Evolutionary conservation across 768 basidiomycete species (phyloP).

Genomic region (Amyloporia xantha): DNA sequence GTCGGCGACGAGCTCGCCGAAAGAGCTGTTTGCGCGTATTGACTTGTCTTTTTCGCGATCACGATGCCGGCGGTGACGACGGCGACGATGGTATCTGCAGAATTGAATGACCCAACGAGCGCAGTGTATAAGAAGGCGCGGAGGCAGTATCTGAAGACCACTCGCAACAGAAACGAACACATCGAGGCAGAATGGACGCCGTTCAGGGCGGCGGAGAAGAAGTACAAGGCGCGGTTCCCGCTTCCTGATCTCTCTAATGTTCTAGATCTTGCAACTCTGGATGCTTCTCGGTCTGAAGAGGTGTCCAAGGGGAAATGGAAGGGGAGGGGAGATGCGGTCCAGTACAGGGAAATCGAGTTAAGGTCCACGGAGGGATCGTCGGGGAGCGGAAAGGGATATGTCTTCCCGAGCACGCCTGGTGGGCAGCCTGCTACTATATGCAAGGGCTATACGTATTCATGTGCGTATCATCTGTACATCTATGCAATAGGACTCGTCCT

Average conservation of each 20-base stretch:
- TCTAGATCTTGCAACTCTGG: slow-evolving; percentile 56
- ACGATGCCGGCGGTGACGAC: slow-evolving; percentile 8
- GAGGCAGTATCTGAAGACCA: slow-evolving; percentile 53
- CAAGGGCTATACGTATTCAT: slow-evolving; percentile 3
- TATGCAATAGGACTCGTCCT: slow-evolving; percentile 67
- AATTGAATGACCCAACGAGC: slow-evolving; percentile 37
- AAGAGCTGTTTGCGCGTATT: not conserved
- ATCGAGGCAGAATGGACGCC: slow-evolving; percentile 58
- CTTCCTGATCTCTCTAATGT: slow-evolving; percentile 66
- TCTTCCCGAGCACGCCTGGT: slow-evolving; percentile 54
- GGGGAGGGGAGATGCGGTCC: slow-evolving; percentile 34
- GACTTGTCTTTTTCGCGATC: not conserved
- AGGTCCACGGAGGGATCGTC: slow-evolving; percentile 9
- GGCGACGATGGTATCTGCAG: not conserved
- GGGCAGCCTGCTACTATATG: slow-evolving; percentile 7
- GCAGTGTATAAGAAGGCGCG: slow-evolving; percentile 54
- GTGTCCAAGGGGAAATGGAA: slow-evolving; percentile 40
- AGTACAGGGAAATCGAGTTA: slow-evolving; percentile 27
- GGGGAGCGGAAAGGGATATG: slow-evolving; percentile 31
- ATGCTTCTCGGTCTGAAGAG: slow-evolving; percentile 35
- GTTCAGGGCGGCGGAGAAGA: slow-evolving; percentile 75
- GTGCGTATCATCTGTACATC: not conserved
- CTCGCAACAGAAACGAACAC: slow-evolving; percentile 41
- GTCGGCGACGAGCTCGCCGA: not conserved
- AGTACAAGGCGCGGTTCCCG: slow-evolving; percentile 72